Base-by-base conservation (phyloP, 192 early-diverging fungal genomes). In the Glomus cerebriforme region DNA sequence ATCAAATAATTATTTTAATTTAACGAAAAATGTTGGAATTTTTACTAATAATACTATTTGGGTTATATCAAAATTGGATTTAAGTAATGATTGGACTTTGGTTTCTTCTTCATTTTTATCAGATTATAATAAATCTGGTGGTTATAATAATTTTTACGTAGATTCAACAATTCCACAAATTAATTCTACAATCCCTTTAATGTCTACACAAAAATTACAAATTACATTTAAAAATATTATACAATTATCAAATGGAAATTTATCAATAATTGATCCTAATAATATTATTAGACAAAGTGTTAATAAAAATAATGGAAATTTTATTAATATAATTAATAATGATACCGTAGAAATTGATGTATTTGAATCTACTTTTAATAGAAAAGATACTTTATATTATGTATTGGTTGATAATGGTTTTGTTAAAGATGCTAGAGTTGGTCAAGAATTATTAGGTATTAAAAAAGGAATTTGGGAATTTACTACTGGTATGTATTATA, bases 21-120 rank as follows among this genome's bases (percentile, higher is more conserved):
- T 39, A 13, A 68, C 66, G 13, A 15, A 37, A 35, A 19, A 19
- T n/a, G 37, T 43, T n/a, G 66, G 66, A 7, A 5, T 68, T 2
- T 68, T 68, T 43, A 35, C 35, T 24, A 68, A 68, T n/a, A 68
- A 68, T 35, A 68, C 66, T 7, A 22, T 68, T 22, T 68, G 66
- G 66, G 35, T n/a, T 3, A 68, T 68, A 6, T 2, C 66, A n/a
- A 37, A 4, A 39, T n/a, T 22, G 10, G 6, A 10, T 35, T 9
- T 12, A 24, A 1, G 6, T 7, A 2, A 37, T 37, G 8, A 10
- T 19, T 68, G 66, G 66, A n/a, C 66, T 1, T 32, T 68, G 6
- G 6, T 68, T 68, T 24, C 66, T 68, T 35, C 19, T 7, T 43
- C 34, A 39, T 39, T 1, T 9, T 68, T 68, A 37, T n/a, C 66